Evolutionary conservation across 2,329 filamentous ascomycete genomes (phyloP).

Genomic region (Pseudogymnoascus sp.): DNA sequence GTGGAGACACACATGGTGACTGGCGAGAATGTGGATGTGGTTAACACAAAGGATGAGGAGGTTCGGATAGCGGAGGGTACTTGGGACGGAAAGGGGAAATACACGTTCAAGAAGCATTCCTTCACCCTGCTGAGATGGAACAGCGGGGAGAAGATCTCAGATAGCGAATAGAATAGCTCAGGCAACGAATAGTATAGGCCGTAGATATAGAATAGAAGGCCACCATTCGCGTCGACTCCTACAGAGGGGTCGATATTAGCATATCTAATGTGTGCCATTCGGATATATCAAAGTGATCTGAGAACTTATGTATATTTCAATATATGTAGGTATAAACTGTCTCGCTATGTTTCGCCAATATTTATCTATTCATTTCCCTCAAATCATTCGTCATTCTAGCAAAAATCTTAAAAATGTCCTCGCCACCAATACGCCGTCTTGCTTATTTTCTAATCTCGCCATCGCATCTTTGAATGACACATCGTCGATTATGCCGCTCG

Average conservation of each 20-base stretch:
- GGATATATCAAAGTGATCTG: neutral
- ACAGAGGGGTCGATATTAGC: neutral
- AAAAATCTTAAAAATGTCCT: slow-evolving; percentile 70
- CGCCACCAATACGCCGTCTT: slow-evolving; percentile 73
- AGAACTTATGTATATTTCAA: neutral
- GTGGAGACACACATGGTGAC: slow-evolving; percentile 56
- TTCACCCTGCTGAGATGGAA: slow-evolving; percentile 55
- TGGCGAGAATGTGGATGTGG: slow-evolving; percentile 45
- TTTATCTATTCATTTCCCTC: neutral
- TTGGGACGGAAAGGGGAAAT: slow-evolving; percentile 56
- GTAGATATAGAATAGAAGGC: slow-evolving; percentile 8
- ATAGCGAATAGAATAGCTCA: slow-evolving; percentile 19
- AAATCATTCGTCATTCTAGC: slow-evolving; percentile 35
- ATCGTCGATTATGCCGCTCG: slow-evolving; percentile 60
- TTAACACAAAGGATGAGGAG: slow-evolving; percentile 55
- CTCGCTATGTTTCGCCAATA: neutral
- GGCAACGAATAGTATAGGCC: slow-evolving; percentile 13
- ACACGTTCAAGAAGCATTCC: slow-evolving; percentile 60
- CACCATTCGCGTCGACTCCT: neutral
- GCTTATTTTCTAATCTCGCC: slow-evolving; percentile 52
- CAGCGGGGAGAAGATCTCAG: slow-evolving; percentile 23
- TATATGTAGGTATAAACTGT: neutral
- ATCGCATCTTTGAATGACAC: slow-evolving; percentile 61
- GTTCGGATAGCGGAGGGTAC: slow-evolving; percentile 51
- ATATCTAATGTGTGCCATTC: neutral